Conservation (phyloP, 2,329 filamentous ascomycete genomes). For the Cytospora paraplurivora region DNA sequence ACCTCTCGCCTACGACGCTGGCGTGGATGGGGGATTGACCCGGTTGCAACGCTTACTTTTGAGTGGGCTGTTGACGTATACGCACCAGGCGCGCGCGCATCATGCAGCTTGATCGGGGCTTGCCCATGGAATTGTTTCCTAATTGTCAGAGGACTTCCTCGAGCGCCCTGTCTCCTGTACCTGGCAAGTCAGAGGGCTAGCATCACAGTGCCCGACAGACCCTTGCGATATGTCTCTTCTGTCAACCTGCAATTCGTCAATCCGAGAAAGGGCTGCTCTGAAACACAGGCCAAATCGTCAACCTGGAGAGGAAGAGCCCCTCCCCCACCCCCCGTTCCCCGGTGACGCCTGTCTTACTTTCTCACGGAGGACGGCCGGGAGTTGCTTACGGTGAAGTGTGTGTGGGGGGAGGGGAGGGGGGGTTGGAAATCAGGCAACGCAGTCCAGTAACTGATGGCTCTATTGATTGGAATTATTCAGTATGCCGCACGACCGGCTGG, state of each 20-base stretch:
- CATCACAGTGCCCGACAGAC: conserved; percentile 16
- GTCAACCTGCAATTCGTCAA: conserved; percentile 13
- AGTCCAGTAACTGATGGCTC: background rate
- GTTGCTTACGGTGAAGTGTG: conserved; percentile 8
- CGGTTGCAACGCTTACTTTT: background rate
- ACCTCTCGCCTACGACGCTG: background rate
- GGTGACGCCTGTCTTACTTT: conserved; percentile 24
- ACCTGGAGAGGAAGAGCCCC: conserved; percentile 3
- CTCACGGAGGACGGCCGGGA: conserved; percentile 19
- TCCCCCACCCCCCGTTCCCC: background rate
- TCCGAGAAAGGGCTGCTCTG: conserved; percentile 8
- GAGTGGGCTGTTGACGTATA: background rate
- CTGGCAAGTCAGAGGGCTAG: conserved; percentile 6
- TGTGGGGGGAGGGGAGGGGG: background rate
- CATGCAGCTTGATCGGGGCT: conserved; percentile 3
- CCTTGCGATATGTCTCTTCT: conserved; percentile 19
- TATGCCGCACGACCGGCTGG: background rate
- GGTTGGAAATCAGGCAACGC: background rate
- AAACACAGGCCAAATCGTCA: conserved; percentile 10
- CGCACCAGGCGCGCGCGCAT: background rate
- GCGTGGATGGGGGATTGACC: background rate
- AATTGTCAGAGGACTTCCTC: background rate
- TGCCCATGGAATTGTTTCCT: conserved; percentile 7
- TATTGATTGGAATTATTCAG: background rate
- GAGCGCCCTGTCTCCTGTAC: conserved; percentile 8